Conservation (phyloP, 2,329 filamentous ascomycete species). For the Cladosporium oxysporum region DNA sequence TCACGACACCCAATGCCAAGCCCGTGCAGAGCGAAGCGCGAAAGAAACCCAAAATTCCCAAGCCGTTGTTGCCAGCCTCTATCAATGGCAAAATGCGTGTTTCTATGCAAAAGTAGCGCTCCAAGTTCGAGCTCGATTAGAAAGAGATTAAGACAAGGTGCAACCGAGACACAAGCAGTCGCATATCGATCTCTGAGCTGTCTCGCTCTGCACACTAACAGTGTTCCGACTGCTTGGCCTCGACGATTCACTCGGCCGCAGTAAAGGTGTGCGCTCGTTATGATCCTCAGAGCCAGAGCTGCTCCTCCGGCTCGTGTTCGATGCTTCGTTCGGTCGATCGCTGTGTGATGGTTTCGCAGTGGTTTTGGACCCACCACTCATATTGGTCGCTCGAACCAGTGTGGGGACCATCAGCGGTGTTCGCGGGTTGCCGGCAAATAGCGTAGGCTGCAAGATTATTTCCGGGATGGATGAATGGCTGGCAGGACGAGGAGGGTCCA, state of each 20-base stretch:
- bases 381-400: neutral
- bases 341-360: neutral
- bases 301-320: neutral
- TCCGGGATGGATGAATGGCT: neutral
- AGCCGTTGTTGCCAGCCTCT: neutral
- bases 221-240: neutral
- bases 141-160: neutral
- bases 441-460: neutral
- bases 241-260: neutral
- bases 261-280: neutral
- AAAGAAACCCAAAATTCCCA: neutral
- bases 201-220: neutral
- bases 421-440: neutral
- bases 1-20: neutral
- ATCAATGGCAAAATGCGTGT: neutral
- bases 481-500: neutral
- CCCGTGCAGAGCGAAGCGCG: neutral
- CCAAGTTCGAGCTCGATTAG: neutral
- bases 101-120: neutral
- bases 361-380: neutral
- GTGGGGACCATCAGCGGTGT: neutral
- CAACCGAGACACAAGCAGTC: neutral
- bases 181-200: neutral
- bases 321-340: neutral
- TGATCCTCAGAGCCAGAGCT: neutral